Evolutionary conservation across 2,329 filamentous ascomycete genomes (phyloP).

Genomic region (Sclerotiophoma versabilis): DNA sequence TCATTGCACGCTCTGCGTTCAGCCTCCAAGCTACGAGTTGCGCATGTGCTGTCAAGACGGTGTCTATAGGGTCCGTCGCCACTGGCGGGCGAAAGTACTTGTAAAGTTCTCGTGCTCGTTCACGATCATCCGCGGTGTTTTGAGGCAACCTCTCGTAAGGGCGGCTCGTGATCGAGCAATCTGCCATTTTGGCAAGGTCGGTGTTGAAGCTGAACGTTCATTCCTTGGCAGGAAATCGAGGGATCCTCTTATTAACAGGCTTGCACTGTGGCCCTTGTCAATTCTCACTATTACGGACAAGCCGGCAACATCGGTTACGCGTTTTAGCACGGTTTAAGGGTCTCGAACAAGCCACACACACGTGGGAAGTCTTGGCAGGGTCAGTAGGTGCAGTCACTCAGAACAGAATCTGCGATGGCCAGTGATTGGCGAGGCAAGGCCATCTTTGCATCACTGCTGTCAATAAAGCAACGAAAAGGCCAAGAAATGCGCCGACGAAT

Average conservation of each 20-base stretch:
- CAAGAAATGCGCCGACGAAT: too few species aligned
- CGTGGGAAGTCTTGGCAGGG: neutral
- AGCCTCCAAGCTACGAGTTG: slow-evolving; percentile 50
- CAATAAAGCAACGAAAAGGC: too few species aligned
- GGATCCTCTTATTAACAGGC: neutral
- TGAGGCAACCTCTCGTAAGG: slow-evolving; percentile 6
- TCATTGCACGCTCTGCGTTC: slow-evolving; percentile 44
- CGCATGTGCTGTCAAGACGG: slow-evolving; percentile 43
- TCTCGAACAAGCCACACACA: slow-evolving; percentile 3
- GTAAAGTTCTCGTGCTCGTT: slow-evolving; percentile 37
- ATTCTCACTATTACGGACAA: neutral
- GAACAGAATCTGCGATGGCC: too few species aligned
- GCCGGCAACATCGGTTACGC: neutral
- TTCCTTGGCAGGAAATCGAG: neutral
- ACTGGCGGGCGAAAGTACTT: slow-evolving; percentile 35
- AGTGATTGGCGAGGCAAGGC: too few species aligned
- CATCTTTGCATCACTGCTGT: too few species aligned
- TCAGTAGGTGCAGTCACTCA: neutral
- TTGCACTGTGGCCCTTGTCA: neutral
- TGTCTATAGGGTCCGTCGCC: slow-evolving; percentile 31
- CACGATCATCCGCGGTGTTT: slow-evolving; percentile 11
- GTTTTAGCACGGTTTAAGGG: neutral
- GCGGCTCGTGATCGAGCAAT: neutral
- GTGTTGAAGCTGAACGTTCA: neutral
- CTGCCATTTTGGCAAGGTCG: neutral